These are phyloP conservation scores for Rhododendron kiyosumense DNA, from an alignment of 148 eudicot genomes.

Conservation along the genomic window DNA sequence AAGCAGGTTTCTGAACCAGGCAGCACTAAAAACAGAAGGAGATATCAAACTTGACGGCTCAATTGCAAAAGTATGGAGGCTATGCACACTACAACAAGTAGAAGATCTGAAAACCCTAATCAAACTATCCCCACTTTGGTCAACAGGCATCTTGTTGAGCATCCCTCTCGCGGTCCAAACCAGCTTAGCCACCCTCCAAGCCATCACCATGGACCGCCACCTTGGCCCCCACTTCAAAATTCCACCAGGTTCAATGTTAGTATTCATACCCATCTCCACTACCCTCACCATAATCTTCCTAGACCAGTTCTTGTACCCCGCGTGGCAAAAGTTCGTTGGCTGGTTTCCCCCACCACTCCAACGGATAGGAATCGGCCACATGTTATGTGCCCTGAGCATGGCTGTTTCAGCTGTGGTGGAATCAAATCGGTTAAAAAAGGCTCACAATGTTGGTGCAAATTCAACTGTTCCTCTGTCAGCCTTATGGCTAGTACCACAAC, in stretches of 20 bases:
- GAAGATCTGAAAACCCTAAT: constrained; percentile 42
- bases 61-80: constrained; percentile 26
- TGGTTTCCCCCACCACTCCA: constrained; percentile 27
- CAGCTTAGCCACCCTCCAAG: constrained; percentile 53
- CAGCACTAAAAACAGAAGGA: constrained; percentile 29
- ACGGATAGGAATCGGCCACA: constrained; percentile 38
- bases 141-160: constrained; percentile 51
- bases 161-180: constrained; percentile 43
- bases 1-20: constrained; percentile 40
- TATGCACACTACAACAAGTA: constrained; percentile 37
- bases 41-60: constrained; percentile 23
- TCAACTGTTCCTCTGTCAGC: constrained; percentile 32
- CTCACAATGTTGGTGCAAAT: not conserved
- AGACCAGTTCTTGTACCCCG: constrained; percentile 23
- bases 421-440: constrained; percentile 11
- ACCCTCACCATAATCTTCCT: constrained; percentile 19
- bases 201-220: constrained; percentile 42
- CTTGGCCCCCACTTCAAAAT: constrained; percentile 34
- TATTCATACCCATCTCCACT: constrained; percentile 25
- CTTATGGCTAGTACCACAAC: constrained; percentile 47
- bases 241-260: constrained; percentile 30
- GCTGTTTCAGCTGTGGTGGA: constrained; percentile 29
- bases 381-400: constrained; percentile 28
- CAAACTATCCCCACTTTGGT: constrained; percentile 64
- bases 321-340: constrained; percentile 16